phyloP scores from a whole-genome alignment of 1,284 basidiomycete genomes.

The Cryptococcus deneoformans region DNA sequence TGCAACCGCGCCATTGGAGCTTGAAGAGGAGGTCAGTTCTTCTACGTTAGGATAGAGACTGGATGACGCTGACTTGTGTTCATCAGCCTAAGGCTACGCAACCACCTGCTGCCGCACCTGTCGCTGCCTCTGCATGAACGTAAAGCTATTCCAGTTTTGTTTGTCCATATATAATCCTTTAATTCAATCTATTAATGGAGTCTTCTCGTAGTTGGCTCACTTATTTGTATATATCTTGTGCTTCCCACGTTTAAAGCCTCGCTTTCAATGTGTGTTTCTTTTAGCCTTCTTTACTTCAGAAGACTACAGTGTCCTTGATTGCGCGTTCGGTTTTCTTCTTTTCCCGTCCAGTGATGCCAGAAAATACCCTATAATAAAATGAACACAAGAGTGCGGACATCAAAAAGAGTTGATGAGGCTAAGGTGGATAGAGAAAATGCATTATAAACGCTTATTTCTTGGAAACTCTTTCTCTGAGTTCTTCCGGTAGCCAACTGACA shows the following conservation, averaged over 20 bases:
- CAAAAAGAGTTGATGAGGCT: too few relatives aligned
- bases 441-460: not conserved
- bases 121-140: conserved; percentile 35
- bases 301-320: too few relatives aligned
- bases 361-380: too few relatives aligned
- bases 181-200: not conserved
- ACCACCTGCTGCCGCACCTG: conserved; percentile 1
- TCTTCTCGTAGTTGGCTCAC: not conserved
- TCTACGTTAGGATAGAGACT: not conserved
- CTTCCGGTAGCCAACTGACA: conserved; percentile 62
- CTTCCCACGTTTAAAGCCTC: too few relatives aligned
- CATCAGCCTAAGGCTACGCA: conserved; percentile 20
- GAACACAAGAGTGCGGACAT: too few relatives aligned
- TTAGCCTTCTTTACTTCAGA: too few relatives aligned
- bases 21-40: conserved; percentile 42
- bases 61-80: not conserved
- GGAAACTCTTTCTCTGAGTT: conserved; percentile 11
- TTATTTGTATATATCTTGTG: too few relatives aligned
- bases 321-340: conserved; percentile 12
- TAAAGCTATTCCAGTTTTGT: conserved; percentile 11
- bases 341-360: too few relatives aligned
- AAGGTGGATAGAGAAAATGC: too few relatives aligned
- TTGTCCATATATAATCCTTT: conserved; percentile 5
- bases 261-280: too few relatives aligned
- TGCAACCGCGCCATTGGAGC: conserved; percentile 39